phyloP scores from a whole-genome alignment of 2,329 filamentous ascomycete species.

The Ascochyta rabiei region DNA sequence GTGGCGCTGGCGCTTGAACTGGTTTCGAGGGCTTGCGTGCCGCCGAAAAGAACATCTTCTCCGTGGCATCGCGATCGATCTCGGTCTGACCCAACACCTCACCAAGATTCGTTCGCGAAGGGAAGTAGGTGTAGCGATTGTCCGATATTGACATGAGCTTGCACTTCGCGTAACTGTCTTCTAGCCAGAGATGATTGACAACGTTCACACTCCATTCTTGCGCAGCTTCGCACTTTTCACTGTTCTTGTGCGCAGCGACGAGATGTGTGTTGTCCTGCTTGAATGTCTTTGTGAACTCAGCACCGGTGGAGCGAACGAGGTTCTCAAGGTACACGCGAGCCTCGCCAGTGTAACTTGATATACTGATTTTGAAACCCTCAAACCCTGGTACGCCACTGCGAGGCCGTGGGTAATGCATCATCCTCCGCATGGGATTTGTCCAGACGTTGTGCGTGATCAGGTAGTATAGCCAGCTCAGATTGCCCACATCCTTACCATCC shows the following conservation, averaged over 20 bases:
- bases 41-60: slow-evolving; percentile 67
- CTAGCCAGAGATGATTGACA: slow-evolving; percentile 95
- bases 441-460: slow-evolving; percentile 87
- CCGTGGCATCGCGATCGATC: slow-evolving; percentile 74
- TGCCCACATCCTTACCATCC: slow-evolving; percentile 82
- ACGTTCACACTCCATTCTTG: slow-evolving; percentile 90
- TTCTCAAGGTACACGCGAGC: slow-evolving; percentile 93
- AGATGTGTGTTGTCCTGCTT: slow-evolving; percentile 95
- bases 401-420: slow-evolving; percentile 90
- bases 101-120: slow-evolving; percentile 84
- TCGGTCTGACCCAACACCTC: slow-evolving; percentile 91
- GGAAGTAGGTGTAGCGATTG: slow-evolving; percentile 83
- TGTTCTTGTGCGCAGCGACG: slow-evolving; percentile 84
- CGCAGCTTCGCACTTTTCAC: slow-evolving; percentile 92
- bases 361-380: slow-evolving; percentile 74
- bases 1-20: slow-evolving; percentile 24
- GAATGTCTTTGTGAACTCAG: slow-evolving; percentile 92
- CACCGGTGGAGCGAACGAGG: slow-evolving; percentile 81
- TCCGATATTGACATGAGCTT: slow-evolving; percentile 74
- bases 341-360: slow-evolving; percentile 97
- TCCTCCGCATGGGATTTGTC: slow-evolving; percentile 80
- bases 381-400: slow-evolving; percentile 80
- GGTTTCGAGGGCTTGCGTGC: slow-evolving; percentile 32
- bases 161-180: slow-evolving; percentile 95
- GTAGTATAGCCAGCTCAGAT: slow-evolving; percentile 91